Evolutionary conservation across 768 basidiomycete genomes (phyloP).

Genomic region (Tricholoma saponaceum): DNA sequence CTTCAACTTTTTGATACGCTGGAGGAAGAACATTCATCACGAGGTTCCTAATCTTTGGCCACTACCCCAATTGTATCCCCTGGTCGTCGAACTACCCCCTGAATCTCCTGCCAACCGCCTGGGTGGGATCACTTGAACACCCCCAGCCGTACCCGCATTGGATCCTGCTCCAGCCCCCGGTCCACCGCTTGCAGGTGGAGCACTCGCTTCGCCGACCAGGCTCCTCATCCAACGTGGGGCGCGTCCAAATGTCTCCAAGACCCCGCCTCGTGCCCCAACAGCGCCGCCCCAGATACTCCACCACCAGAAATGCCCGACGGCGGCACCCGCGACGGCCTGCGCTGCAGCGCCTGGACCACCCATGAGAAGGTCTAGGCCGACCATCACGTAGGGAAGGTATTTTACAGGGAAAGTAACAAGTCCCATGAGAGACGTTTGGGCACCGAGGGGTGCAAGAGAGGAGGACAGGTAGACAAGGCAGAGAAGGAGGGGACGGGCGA

Average conservation of each 20-base stretch:
- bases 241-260: slow-evolving; percentile 34
- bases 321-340: slow-evolving; percentile 58
- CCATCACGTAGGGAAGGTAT: slow-evolving; percentile 73
- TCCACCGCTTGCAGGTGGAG: slow-evolving; percentile 21
- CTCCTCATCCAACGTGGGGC: slow-evolving; percentile 60
- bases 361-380: slow-evolving; percentile 67
- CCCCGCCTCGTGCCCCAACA: slow-evolving; percentile 37
- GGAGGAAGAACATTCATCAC: background rate
- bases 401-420: slow-evolving; percentile 67
- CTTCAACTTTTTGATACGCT: no score
- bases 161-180: slow-evolving; percentile 27
- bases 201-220: slow-evolving; percentile 39
- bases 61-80: slow-evolving; percentile 14
- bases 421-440: slow-evolving; percentile 75
- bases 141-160: slow-evolving; percentile 35
- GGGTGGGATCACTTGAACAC: slow-evolving; percentile 60
- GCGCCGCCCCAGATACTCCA: slow-evolving; percentile 59
- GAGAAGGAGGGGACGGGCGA: slow-evolving; percentile 63
- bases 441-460: slow-evolving; percentile 57
- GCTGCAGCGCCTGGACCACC: slow-evolving; percentile 56
- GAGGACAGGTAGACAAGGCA: slow-evolving; percentile 69
- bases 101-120: slow-evolving; percentile 22
- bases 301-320: slow-evolving; percentile 82
- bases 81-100: slow-evolving; percentile 4
- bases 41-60: slow-evolving; percentile 20